phyloP scores from a whole-genome alignment of 441 rosid genomes.

The Euphorbia celastroides region DNA sequence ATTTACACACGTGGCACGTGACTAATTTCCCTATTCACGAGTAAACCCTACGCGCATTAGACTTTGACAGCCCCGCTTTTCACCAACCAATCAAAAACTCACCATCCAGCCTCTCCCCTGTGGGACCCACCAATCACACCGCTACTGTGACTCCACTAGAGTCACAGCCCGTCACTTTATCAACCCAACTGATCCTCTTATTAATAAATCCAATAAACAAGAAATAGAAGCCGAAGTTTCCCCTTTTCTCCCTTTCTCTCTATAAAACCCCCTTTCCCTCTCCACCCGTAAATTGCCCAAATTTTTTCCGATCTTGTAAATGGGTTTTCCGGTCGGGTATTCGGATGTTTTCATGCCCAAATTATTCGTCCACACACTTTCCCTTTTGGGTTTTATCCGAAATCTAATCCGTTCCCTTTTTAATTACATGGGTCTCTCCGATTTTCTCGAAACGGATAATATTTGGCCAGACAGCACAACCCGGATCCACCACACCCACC shows the following conservation, averaged over 20 bases:
- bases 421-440: slow-evolving; percentile 58
- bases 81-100: slow-evolving; percentile 24
- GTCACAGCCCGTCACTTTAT: slow-evolving; percentile 35
- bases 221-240: slow-evolving; percentile 25
- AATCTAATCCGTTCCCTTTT: slow-evolving; percentile 47
- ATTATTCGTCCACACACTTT: slow-evolving; percentile 60
- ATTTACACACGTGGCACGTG: slow-evolving; percentile 33
- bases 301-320: slow-evolving; percentile 18
- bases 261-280: slow-evolving; percentile 6
- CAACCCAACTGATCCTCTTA: background rate
- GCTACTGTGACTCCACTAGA: background rate
- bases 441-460: slow-evolving; percentile 62
- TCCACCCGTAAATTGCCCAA: background rate
- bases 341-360: slow-evolving; percentile 71
- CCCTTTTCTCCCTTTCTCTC: background rate
- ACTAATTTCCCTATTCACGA: slow-evolving; percentile 26
- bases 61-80: background rate
- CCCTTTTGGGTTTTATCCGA: slow-evolving; percentile 62
- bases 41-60: slow-evolving; percentile 7
- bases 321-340: slow-evolving; percentile 91
- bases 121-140: slow-evolving; percentile 5
- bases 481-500: slow-evolving; percentile 24
- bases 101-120: background rate
- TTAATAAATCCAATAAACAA: slow-evolving; percentile 2
- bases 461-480: slow-evolving; percentile 29